Evolutionary conservation across 225 moss, liverwort and hornwort genomes (phyloP), one percentile per base, ranked within the genome.

Genomic region (Climacium dendroides): DNA sequence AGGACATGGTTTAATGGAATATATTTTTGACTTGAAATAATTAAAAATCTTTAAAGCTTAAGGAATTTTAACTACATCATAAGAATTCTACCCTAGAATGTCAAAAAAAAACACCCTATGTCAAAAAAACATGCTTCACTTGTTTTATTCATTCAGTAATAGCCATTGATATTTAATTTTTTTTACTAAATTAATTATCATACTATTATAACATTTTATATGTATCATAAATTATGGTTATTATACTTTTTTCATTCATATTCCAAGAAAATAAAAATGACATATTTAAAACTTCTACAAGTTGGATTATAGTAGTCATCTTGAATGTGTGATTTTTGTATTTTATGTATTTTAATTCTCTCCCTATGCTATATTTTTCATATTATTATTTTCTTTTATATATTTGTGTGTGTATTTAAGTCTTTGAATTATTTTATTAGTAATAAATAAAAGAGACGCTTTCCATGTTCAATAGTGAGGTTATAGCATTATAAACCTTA

Each of bases 1-100:
- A 17, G 2, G 1, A 20, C 4, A n/a, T n/a, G 5, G 1, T n/a
- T n/a, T n/a, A n/a, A 20, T 4, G 2, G 1, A n/a, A n/a, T 1
- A n/a, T n/a, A 65, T n/a, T 65, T n/a, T 37, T 23, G 13, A 2
- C 67, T 23, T 67, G 4, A 37, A 37, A 23, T 67, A 19, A 4
- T 34, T 8, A 0, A 34, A 63, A 34, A 63, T 7, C 30, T 30
- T 62, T 62, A 2, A 62, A 62, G 17, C 1, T 34, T 10, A 34
- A 18, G 5, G 5, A 63, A 18, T 63, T 32, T 63, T 63, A 34
- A 34, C 18, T 30, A 4, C 8, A 32, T 17, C 8, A 32, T 32
- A 32, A 32, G 17, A 63, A 17, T 34, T 34, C 9, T 30, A 29
- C 29, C 15, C 2, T 61, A 29, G 15, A 61, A 29, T 4, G 29